Percentiles rank a stretch among this genome's conserved stretches.
Conservation (phyloP, 2,329 filamentous ascomycete species). For the Cladosporium cucumerinum region DNA sequence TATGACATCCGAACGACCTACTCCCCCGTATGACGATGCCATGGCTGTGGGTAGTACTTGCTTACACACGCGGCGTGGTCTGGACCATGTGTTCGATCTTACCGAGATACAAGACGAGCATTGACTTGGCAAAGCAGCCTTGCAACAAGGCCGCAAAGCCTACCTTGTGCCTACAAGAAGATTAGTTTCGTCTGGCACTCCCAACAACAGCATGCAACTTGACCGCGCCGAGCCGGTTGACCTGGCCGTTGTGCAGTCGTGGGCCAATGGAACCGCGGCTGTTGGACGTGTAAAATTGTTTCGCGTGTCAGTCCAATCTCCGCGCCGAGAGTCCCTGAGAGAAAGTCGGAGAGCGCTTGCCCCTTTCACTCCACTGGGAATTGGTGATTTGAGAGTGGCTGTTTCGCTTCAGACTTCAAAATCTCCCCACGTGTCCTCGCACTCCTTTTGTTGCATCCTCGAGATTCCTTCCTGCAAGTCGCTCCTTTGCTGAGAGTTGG, state of each 20-base stretch:
- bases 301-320: slow-evolving; percentile 14
- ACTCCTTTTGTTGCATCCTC: slow-evolving; percentile 12
- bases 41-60: slow-evolving; percentile 2
- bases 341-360: slow-evolving; percentile 6
- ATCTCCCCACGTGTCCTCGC: slow-evolving; percentile 15
- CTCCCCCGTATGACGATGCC: not conserved
- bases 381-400: not conserved
- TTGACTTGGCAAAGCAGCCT: not conserved
- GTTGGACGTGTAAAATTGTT: slow-evolving; percentile 15
- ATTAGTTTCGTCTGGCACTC: not conserved
- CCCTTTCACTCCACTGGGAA: slow-evolving; percentile 11
- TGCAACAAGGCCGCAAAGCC: not conserved
- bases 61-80: not conserved
- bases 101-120: slow-evolving; percentile 1
- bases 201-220: not conserved
- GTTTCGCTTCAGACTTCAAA: not conserved
- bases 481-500: slow-evolving; percentile 11
- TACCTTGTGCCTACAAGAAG: not conserved
- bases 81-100: slow-evolving; percentile 4
- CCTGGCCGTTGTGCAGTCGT: not conserved
- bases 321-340: slow-evolving; percentile 14
- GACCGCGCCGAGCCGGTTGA: slow-evolving; percentile 3
- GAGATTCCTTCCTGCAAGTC: not conserved
- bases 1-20: not conserved
- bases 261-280: slow-evolving; percentile 9